Evolutionary conservation across 352 stramenopile genomes (phyloP).

Genomic region (Pythium insidiosum): DNA sequence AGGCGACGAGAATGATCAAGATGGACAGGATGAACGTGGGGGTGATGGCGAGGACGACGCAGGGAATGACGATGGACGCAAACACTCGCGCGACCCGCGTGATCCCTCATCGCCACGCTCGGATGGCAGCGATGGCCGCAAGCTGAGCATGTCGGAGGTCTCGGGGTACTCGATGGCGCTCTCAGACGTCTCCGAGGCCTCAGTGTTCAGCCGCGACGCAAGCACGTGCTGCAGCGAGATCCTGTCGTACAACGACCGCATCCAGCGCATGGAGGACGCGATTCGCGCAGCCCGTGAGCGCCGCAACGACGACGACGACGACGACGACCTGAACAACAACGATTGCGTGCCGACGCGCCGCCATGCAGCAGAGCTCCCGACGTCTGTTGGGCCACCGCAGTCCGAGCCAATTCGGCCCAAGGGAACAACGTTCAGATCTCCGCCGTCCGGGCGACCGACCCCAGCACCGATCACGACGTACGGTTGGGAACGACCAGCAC

Average conservation of each 20-base stretch:
- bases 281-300: constrained; percentile 3
- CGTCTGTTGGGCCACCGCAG: not conserved
- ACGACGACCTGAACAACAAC: not conserved
- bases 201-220: constrained; percentile 30
- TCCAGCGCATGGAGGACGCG: constrained; percentile 44
- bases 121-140: constrained; percentile 1
- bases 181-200: constrained; percentile 20
- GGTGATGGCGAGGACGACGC: too few species aligned
- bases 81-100: too few species aligned
- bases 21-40: too few species aligned
- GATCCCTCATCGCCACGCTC: too few species aligned
- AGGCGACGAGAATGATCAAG: too few species aligned
- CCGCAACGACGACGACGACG: constrained; percentile 1
- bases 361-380: too few species aligned
- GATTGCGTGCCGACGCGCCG: too few species aligned
- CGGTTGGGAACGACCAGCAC: constrained; percentile 3
- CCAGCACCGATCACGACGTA: constrained; percentile 5
- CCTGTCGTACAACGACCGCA: constrained; percentile 52
- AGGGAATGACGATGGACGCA: too few species aligned
- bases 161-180: constrained; percentile 17
- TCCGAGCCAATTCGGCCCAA: not conserved
- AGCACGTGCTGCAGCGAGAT: constrained; percentile 55
- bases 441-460: too few species aligned
- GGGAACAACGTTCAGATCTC: not conserved
- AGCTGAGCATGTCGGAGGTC: constrained; percentile 16